Evolutionary conservation across 2,329 filamentous ascomycete genomes (phyloP), one percentile per base, ranked within the genome.

Genomic region (Triangularia setosa): DNA sequence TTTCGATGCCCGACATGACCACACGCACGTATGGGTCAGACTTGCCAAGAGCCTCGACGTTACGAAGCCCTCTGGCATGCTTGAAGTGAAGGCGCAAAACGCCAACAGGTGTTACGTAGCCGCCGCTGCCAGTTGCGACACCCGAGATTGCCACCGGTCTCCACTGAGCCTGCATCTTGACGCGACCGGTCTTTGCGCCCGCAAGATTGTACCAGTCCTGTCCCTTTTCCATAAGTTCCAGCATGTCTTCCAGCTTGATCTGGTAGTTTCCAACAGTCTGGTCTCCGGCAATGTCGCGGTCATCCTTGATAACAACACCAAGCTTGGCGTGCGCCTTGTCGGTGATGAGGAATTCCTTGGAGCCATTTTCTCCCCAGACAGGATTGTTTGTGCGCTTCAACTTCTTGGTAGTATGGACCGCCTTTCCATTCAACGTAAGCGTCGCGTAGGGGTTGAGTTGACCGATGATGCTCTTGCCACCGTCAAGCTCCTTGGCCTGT

Each of bases 331-430:
- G 89, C 80, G 93, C 96, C 67, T 91, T 89, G 75, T 99, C 93
- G 0, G 93, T 97, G 74, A 99, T 94, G 66, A 99, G 87, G 70
- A 99, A 87, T 74, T 99, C 95, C 79, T 97, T 97, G 70, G 88
- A 90, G 6, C 91, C 91, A 74, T 98, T 90, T 61, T 94, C 90
- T 4, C 52, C 52, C 89, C 93, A 99, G 72, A 99, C 93, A 7
- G 95, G 95, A 72, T 97, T 95, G 79, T 99, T 99, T 65, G 93
- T 98, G 66, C 94, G 90, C 84, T 98, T 99, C 72, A 97, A 84
- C 77, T 93, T 96, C 79, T 93, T 92, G 61, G 93, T 96, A 63
- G 87, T 84, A 72, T 97, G 93, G 4, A 98, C 85, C 74, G 96
- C 90, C 78, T 95, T 96, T 68, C 92, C 91, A 72, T 99, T 99